These are phyloP conservation scores for Barnettozyma populi DNA, from an alignment of 805 yeast species.

Conservation along the genomic window DNA sequence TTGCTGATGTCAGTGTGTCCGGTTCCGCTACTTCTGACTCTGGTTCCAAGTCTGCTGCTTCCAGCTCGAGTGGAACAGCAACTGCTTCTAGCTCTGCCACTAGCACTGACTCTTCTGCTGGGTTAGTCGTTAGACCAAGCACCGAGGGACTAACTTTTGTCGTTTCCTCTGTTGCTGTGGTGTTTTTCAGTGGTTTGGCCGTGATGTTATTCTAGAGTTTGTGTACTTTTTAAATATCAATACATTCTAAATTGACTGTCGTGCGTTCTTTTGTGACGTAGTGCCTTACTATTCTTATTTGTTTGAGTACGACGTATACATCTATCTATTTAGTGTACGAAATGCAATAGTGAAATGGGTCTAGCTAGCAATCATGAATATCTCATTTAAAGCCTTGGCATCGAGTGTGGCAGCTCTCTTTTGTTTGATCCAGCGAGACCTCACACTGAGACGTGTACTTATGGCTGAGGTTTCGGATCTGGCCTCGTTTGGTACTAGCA, in stretches of 20 bases:
- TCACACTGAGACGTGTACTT: constrained; percentile 59
- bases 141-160: neutral
- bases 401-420: constrained; percentile 91
- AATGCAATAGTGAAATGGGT: neutral
- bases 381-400: constrained; percentile 82
- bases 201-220: constrained; percentile 27
- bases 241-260: neutral
- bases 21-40: constrained; percentile 23
- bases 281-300: too few relatives aligned
- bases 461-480: constrained; percentile 31
- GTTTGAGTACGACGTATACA: too few relatives aligned
- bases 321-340: neutral
- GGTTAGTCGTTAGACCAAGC: constrained; percentile 5
- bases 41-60: constrained; percentile 24
- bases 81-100: constrained; percentile 8
- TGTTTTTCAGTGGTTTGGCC: constrained; percentile 40
- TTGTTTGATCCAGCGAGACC: constrained; percentile 85
- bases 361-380: constrained; percentile 72
- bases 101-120: constrained; percentile 1
- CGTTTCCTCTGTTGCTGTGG: constrained; percentile 27
- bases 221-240: neutral
- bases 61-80: constrained; percentile 7
- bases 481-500: constrained; percentile 34
- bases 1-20: constrained; percentile 26
- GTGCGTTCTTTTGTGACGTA: constrained; percentile 1